Conservation (phyloP, 2,329 filamentous ascomycete genomes). For the Leptographium galeiforme region DNA sequence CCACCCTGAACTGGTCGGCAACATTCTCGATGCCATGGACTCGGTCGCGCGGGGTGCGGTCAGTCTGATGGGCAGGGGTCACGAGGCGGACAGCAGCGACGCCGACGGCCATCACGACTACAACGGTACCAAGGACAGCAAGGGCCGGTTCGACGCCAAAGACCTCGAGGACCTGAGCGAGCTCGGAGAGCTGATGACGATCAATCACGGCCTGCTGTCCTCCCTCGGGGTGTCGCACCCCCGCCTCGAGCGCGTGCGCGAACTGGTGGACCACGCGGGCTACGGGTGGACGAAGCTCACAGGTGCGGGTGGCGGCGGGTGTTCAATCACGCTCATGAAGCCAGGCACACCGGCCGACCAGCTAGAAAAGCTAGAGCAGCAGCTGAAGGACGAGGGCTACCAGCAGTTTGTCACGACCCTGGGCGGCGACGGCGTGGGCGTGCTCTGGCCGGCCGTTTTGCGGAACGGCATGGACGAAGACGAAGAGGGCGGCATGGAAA, state of each 20-base stretch:
- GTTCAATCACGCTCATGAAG: slow-evolving; percentile 80
- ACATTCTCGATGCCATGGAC: slow-evolving; percentile 78
- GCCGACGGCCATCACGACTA: slow-evolving; percentile 44
- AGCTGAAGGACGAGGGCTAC: slow-evolving; percentile 60
- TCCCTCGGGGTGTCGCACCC: slow-evolving; percentile 91
- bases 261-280: slow-evolving; percentile 75
- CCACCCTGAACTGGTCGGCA: slow-evolving; percentile 65
- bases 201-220: slow-evolving; percentile 89
- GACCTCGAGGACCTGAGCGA: slow-evolving; percentile 48
- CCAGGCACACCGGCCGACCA: slow-evolving; percentile 45
- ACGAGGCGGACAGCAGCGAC: background rate
- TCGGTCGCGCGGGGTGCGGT: slow-evolving; percentile 46
- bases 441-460: slow-evolving; percentile 83
- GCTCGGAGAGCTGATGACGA: slow-evolving; percentile 76
- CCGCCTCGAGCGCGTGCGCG: slow-evolving; percentile 77
- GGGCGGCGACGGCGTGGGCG: slow-evolving; percentile 84
- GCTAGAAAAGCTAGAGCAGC: slow-evolving; percentile 49
- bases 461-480: slow-evolving; percentile 73
- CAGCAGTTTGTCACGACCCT: slow-evolving; percentile 78
- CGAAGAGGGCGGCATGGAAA: slow-evolving; percentile 74
- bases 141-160: slow-evolving; percentile 47
- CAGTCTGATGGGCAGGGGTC: slow-evolving; percentile 35
- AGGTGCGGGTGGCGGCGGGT: slow-evolving; percentile 87
- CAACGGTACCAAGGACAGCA: background rate
- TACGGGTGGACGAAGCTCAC: slow-evolving; percentile 97